These are phyloP conservation scores for Hamamelis virginiana DNA, from an alignment of 164 flowering plant species.

Conservation along the genomic window DNA sequence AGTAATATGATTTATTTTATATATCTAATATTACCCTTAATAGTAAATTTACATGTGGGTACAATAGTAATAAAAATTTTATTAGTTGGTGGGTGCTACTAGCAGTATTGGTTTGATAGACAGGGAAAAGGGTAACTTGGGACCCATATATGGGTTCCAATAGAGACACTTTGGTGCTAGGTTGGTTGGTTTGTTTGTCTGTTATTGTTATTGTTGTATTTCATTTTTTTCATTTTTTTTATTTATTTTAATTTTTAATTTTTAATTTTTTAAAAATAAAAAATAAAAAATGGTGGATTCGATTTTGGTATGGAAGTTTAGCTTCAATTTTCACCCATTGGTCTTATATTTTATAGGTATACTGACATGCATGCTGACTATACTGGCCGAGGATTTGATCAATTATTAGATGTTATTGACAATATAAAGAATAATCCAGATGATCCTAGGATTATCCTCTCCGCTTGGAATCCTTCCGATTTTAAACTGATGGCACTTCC, in stretches of 20 bases:
- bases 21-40: no score
- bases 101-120: slow-evolving; percentile 72
- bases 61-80: no score
- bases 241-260: no score
- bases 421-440: slow-evolving; percentile 82
- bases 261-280: no score
- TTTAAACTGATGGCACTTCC: slow-evolving; percentile 93
- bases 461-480: slow-evolving; percentile 98
- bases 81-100: no score
- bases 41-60: no score
- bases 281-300: no score
- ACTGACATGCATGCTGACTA: slow-evolving; percentile 93
- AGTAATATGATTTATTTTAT: no score
- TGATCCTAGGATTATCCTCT: slow-evolving; percentile 81
- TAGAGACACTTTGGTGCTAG: slow-evolving; percentile 98
- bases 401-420: slow-evolving; percentile 76
- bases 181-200: no score
- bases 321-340: background rate
- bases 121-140: slow-evolving; percentile 92
- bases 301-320: background rate
- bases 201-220: no score
- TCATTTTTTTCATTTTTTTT: no score
- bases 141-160: slow-evolving; percentile 95
- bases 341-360: slow-evolving; percentile 48
- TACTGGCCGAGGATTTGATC: slow-evolving; percentile 94